Conservation (phyloP, 176 grass and related monocot species). For the Stipa capillata region DNA sequence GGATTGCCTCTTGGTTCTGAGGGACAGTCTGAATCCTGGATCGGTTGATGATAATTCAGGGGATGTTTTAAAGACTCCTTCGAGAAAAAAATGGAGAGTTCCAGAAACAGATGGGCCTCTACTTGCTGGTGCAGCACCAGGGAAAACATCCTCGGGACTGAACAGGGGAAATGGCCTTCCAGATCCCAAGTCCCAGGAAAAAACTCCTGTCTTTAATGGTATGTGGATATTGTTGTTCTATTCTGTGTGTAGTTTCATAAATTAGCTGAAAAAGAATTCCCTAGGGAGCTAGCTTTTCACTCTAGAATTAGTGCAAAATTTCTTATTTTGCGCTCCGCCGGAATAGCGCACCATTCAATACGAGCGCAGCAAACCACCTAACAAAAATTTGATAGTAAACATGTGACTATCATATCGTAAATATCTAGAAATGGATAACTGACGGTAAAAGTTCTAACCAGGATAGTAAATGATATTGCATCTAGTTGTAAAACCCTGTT, state of each 20-base stretch:
- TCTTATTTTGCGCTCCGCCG: too few species aligned
- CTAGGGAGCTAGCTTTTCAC: background rate
- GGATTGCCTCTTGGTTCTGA: constrained; percentile 74
- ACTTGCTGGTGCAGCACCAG: constrained; percentile 12
- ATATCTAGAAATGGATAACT: too few species aligned
- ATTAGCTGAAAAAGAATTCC: constrained; percentile 7
- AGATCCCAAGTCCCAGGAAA: constrained; percentile 45
- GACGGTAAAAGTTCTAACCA: too few species aligned
- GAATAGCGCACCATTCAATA: too few species aligned
- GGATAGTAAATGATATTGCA: too few species aligned
- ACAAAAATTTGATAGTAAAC: background rate
- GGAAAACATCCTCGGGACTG: constrained; percentile 26
- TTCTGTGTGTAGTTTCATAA: background rate
- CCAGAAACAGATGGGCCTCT: constrained; percentile 22
- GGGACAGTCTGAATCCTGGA: constrained; percentile 43
- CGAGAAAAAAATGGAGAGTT: constrained; percentile 55
- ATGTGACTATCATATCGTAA: background rate
- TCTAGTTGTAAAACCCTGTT: too few species aligned
- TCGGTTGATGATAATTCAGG: constrained; percentile 22
- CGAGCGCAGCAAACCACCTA: too few species aligned
- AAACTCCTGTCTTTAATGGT: constrained; percentile 55
- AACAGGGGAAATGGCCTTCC: constrained; percentile 36
- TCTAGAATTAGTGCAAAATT: constrained; percentile 4
- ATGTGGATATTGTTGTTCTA: constrained; percentile 2
- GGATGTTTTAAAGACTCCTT: constrained; percentile 21